Evolutionary conservation across 805 yeast species (phyloP).

Genomic region (Maudiozyma saulgeensis): DNA sequence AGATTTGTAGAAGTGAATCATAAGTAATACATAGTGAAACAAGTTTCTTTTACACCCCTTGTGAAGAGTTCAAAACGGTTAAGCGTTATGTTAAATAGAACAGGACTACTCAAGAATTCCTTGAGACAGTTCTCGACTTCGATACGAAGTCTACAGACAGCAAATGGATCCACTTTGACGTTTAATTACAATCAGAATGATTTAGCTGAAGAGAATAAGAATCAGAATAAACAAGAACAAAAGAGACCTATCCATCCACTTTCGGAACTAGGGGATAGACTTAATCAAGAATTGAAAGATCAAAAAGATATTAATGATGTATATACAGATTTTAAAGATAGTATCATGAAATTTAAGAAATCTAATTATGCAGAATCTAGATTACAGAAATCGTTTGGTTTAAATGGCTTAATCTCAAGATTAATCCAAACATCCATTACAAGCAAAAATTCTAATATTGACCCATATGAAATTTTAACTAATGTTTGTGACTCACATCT

Average conservation of each 20-base stretch:
- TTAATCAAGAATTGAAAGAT: constrained; percentile 1
- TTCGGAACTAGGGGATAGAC: neutral
- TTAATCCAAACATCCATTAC: constrained; percentile 4
- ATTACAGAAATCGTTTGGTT: constrained; percentile 4
- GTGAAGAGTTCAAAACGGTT: neutral
- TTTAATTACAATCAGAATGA: neutral
- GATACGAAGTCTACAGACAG: neutral
- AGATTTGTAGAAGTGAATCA: no score
- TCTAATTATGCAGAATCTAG: neutral
- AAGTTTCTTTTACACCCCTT: no score
- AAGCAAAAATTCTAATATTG: constrained; percentile 5
- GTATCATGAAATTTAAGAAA: constrained; percentile 1
- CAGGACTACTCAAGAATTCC: neutral
- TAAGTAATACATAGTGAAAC: no score
- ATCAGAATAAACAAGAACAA: neutral
- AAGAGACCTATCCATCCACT: constrained; percentile 1
- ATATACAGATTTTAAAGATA: constrained; percentile 1
- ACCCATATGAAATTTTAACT: constrained; percentile 22
- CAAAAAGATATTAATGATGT: neutral
- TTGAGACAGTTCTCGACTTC: neutral
- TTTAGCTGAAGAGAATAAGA: neutral
- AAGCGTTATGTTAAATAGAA: neutral
- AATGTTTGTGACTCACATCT: constrained; percentile 18
- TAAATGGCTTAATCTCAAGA: neutral
- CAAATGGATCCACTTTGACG: neutral